Evolutionary conservation across 1,284 basidiomycete genomes (phyloP), one percentile per base, ranked within the genome.

Genomic region (Rhodotorula sp.): DNA sequence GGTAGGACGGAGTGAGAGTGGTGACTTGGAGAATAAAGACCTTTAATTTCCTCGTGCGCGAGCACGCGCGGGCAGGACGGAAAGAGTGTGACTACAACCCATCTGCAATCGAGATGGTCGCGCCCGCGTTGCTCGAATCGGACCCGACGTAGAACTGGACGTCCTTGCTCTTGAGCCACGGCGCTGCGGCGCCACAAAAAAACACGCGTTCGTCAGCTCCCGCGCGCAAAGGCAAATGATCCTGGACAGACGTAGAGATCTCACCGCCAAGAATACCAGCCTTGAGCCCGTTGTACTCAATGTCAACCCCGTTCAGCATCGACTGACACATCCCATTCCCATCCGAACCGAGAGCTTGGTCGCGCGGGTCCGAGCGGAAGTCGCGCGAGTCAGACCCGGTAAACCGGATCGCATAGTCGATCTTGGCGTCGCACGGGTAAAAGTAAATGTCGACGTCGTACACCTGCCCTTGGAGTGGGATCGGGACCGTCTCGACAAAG

Each of bases 211-310:
- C 34, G 34, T 34, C 34, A 34, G n/a, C n/a, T n/a, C n/a, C n/a
- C n/a, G n/a, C n/a, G n/a, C n/a, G n/a, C n/a, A n/a, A n/a, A n/a
- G n/a, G n/a, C n/a, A n/a, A n/a, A n/a, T n/a, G n/a, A n/a, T n/a
- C n/a, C n/a, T n/a, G n/a, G n/a, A n/a, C n/a, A n/a, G n/a, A n/a
- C n/a, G n/a, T n/a, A 34, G 8, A 34, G 34, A 8, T 6, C 65
- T 14, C 46, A 67, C 65, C n/a, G 12, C 65, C 65, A 10, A 67
- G 52, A 15, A 67, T 54, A 1, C 52, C 60, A 3, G 29, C 39
- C 16, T 21, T 14, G 14, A 18, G 7, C 23, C 54, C 60, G 47
- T 12, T 10, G 23, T 26, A 20, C n/a, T 48, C 20, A 23, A 67
- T 43, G 34, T 67, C 65, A n/a, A 62, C 65, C n/a, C 65, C 65